These are phyloP conservation scores for Bisporella sp. DNA, from an alignment of 2,329 filamentous ascomycete species.

Conservation along the genomic window DNA sequence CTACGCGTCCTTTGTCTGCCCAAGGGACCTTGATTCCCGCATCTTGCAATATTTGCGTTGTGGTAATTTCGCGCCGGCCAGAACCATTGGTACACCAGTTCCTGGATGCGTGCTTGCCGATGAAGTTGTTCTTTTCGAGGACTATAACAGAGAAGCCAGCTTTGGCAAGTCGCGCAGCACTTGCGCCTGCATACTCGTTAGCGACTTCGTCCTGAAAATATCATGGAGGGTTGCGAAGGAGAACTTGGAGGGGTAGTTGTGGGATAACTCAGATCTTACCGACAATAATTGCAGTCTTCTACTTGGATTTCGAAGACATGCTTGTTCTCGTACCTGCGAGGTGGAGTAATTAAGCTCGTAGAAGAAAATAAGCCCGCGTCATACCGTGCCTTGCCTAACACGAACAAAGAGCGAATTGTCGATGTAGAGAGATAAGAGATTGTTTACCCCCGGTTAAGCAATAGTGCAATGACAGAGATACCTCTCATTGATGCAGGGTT, in stretches of 20 bases:
- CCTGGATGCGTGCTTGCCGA: conserved; percentile 67
- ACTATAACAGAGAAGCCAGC: conserved; percentile 67
- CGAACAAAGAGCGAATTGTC: too few relatives aligned
- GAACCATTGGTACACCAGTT: conserved; percentile 66
- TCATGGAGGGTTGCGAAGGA: too few relatives aligned
- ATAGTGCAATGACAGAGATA: too few relatives aligned
- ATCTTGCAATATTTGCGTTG: conserved; percentile 41
- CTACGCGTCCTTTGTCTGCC: conserved; percentile 6
- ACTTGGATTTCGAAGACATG: too few relatives aligned
- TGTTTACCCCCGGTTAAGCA: too few relatives aligned
- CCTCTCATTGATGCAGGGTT: too few relatives aligned
- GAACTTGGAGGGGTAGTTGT: neutral
- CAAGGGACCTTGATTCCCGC: conserved; percentile 13
- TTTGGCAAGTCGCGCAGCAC: conserved; percentile 63
- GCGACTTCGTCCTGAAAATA: neutral
- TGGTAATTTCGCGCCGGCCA: conserved; percentile 60
- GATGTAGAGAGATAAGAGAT: too few relatives aligned
- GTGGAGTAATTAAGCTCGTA: too few relatives aligned
- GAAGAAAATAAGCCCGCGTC: too few relatives aligned
- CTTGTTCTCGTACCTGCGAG: too few relatives aligned
- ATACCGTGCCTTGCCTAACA: too few relatives aligned
- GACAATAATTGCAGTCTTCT: too few relatives aligned
- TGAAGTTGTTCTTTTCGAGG: conserved; percentile 70
- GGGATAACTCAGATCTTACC: neutral
- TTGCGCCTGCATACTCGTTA: conserved; percentile 45